A percentile compares a stretch with the other conserved stretches of the same genome.
Evolutionary conservation across 805 yeast species (phyloP).

Genomic region (Schizosaccharomyces lindneri): DNA sequence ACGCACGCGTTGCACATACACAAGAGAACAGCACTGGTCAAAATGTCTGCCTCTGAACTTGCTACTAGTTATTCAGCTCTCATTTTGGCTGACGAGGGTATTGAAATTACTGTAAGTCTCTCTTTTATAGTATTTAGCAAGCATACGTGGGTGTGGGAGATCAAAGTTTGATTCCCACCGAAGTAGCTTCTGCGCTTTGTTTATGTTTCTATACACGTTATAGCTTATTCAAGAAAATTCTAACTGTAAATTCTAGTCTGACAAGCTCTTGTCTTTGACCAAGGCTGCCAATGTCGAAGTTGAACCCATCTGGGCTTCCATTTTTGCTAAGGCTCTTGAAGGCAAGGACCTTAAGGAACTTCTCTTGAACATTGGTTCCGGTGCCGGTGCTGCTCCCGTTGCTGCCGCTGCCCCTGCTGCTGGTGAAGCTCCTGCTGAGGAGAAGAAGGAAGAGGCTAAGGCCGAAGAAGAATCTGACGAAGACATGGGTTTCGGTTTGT

Average conservation of each 20-base stretch:
- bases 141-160: no score
- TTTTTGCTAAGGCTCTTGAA: constrained; percentile 68
- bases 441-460: constrained; percentile 11
- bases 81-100: constrained; percentile 78
- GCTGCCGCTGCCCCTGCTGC: constrained; percentile 27
- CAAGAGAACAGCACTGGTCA: constrained; percentile 6
- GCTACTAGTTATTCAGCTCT: constrained; percentile 85
- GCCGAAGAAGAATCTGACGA: constrained; percentile 10
- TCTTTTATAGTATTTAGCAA: background rate
- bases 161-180: no score
- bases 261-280: constrained; percentile 55
- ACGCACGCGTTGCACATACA: background rate
- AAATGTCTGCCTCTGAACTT: constrained; percentile 64
- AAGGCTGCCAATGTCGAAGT: constrained; percentile 64
- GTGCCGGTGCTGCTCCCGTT: constrained; percentile 31
- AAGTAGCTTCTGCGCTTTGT: background rate
- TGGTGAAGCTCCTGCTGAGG: constrained; percentile 9
- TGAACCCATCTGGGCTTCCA: constrained; percentile 65
- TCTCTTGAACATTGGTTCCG: constrained; percentile 39
- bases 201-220: background rate
- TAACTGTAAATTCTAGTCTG: constrained; percentile 24
- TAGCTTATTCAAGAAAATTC: background rate
- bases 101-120: constrained; percentile 34
- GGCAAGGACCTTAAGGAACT: constrained; percentile 68
- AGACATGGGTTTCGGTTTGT: constrained; percentile 21